phyloP scores from a whole-genome alignment of 2,329 filamentous ascomycete species.

The Apiospora rasikravindrae region DNA sequence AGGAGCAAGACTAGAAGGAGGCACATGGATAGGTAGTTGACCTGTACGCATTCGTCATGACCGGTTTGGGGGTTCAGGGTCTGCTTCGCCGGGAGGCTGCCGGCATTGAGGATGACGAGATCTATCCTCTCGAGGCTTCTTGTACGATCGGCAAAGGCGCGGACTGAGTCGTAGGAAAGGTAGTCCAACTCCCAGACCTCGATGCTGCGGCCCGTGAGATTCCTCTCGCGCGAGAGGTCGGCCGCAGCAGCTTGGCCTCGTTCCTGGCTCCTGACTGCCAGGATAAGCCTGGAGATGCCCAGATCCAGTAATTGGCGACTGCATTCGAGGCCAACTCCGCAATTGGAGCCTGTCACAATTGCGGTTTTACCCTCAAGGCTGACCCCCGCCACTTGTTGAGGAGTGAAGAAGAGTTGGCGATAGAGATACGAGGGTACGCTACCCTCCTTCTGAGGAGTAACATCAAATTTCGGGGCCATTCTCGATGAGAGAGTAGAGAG shows the following conservation, averaged over 20 bases:
- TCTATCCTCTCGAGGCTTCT: constrained; percentile 43
- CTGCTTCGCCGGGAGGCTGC: constrained; percentile 31
- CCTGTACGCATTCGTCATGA: constrained; percentile 51
- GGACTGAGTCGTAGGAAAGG: constrained; percentile 43
- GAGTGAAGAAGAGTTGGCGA: constrained; percentile 21
- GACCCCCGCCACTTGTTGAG: constrained; percentile 11
- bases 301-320: constrained; percentile 37
- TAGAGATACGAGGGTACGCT: constrained; percentile 23
- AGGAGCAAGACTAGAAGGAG: constrained; percentile 52
- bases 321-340: constrained; percentile 40
- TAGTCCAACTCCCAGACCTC: constrained; percentile 51
- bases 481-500: no score
- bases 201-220: constrained; percentile 27
- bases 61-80: constrained; percentile 30
- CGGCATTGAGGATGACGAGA: constrained; percentile 43
- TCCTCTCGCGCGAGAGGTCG: neutral
- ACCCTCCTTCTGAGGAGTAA: constrained; percentile 21
- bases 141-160: constrained; percentile 40
- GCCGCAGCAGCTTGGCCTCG: constrained; percentile 31
- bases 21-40: constrained; percentile 57
- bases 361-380: constrained; percentile 24
- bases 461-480: no score
- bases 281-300: constrained; percentile 37
- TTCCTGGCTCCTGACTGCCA: constrained; percentile 36
- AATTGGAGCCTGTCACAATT: constrained; percentile 40